Conservation (phyloP, 2,329 filamentous ascomycete species). For the Aureobasidium namibiae region DNA sequence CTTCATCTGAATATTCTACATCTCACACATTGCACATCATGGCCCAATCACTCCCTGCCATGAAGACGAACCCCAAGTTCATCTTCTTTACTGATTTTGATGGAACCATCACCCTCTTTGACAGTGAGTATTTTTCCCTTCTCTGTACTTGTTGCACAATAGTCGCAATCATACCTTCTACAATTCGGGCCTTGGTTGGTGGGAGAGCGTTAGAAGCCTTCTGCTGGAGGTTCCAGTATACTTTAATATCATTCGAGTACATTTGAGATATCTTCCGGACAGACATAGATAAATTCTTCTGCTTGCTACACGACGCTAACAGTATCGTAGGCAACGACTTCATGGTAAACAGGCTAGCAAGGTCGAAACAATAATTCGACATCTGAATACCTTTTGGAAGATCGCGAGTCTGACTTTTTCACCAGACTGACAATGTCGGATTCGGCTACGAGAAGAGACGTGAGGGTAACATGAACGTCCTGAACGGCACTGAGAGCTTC, state of each 20-base stretch:
- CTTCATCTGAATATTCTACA: not conserved
- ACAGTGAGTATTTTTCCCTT: conserved; percentile 43
- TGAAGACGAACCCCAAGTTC: conserved; percentile 63
- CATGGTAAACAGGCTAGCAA: conserved; percentile 37
- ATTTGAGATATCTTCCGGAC: not conserved
- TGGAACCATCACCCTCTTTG: conserved; percentile 77
- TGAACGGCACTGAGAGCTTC: conserved; percentile 63
- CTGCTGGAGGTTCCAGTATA: too few relatives aligned
- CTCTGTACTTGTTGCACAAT: not conserved
- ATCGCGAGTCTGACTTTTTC: not conserved
- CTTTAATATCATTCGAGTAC: not conserved
- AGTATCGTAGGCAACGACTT: conserved; percentile 51
- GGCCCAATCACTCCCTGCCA: conserved; percentile 32
- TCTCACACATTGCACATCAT: conserved; percentile 13
- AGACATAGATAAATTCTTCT: not conserved
- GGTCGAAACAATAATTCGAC: not conserved
- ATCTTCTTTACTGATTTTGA: conserved; percentile 99
- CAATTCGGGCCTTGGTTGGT: not conserved
- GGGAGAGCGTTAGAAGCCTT: not conserved
- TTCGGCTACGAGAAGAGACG: conserved; percentile 66
- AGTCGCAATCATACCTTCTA: not conserved
- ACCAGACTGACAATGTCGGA: conserved; percentile 82
- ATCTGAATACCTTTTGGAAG: not conserved
- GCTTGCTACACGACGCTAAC: not conserved
- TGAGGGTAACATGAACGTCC: conserved; percentile 67